These are phyloP conservation scores for Cercophora samala DNA, from an alignment of 495 filamentous ascomycete genomes.

Conservation along the genomic window DNA sequence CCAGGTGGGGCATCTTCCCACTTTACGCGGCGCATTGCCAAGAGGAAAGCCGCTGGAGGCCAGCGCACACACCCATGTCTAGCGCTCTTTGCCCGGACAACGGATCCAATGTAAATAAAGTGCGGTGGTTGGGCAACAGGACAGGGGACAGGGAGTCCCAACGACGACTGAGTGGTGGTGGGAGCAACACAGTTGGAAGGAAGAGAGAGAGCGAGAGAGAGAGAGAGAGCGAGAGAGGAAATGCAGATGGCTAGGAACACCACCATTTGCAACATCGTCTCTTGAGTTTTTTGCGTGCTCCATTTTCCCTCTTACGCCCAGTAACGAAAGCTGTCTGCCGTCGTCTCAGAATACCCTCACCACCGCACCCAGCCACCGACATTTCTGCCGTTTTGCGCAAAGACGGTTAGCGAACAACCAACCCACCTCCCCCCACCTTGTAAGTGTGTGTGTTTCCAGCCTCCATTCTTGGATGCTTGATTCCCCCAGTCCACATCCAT, in stretches of 20 bases:
- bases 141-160: constrained; percentile 4
- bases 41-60: background rate
- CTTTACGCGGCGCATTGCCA: constrained; percentile 21
- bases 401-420: too few species aligned
- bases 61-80: constrained; percentile 10
- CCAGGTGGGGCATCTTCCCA: constrained; percentile 13
- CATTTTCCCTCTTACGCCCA: too few species aligned
- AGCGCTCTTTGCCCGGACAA: constrained; percentile 29
- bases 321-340: constrained; percentile 2
- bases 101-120: constrained; percentile 35
- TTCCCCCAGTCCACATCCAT: background rate
- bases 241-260: background rate
- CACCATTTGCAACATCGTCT: background rate
- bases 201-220: background rate
- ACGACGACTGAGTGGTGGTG: background rate
- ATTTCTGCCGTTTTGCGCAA: constrained; percentile 4
- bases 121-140: constrained; percentile 33
- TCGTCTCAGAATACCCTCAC: constrained; percentile 4
- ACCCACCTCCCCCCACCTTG: background rate
- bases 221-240: background rate
- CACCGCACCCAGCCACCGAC: background rate
- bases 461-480: background rate
- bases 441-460: constrained; percentile 3
- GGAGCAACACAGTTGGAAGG: background rate
- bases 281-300: background rate